Conservation (phyloP, 139 green algal genomes). For the Closterium sp. region DNA sequence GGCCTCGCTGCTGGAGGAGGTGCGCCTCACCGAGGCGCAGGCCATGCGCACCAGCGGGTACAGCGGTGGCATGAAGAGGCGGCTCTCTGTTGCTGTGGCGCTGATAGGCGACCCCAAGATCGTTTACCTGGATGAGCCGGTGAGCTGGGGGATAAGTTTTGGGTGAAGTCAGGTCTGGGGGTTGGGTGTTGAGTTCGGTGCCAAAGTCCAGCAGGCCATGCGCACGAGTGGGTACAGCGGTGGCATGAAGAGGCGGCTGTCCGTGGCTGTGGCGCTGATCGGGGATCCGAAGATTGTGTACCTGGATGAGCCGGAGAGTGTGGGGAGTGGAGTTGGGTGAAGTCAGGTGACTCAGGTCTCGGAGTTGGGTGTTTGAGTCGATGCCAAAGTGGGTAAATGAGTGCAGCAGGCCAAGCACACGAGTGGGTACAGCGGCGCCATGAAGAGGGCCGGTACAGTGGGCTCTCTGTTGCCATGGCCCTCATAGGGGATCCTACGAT, state of each 20-base stretch:
- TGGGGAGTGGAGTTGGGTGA: no score
- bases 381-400: no score
- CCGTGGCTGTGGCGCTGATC: conserved; percentile 80
- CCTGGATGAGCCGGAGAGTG: conserved; percentile 85
- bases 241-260: conserved; percentile 57
- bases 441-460: no score
- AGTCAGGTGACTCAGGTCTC: no score
- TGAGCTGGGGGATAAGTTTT: conserved; percentile 4
- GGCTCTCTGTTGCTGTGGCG: conserved; percentile 70
- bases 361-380: conserved; percentile 31
- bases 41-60: conserved; percentile 46
- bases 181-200: conserved; percentile 31
- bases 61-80: conserved; percentile 57
- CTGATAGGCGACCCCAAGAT: conserved; percentile 86
- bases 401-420: conserved; percentile 16
- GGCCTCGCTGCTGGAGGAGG: conserved; percentile 31
- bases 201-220: conserved; percentile 7
- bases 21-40: conserved; percentile 33
- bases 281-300: conserved; percentile 87
- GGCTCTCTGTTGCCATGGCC: conserved; percentile 69
- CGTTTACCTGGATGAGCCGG: conserved; percentile 97
- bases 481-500: conserved; percentile 85
- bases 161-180: no score
- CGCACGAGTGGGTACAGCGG: conserved; percentile 53
- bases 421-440: conserved; percentile 55